A percentile compares a stretch with the other conserved stretches of the same genome.
phyloP scores from a whole-genome alignment of 2,329 filamentous ascomycete genomes.

The Cercospora canescens region DNA sequence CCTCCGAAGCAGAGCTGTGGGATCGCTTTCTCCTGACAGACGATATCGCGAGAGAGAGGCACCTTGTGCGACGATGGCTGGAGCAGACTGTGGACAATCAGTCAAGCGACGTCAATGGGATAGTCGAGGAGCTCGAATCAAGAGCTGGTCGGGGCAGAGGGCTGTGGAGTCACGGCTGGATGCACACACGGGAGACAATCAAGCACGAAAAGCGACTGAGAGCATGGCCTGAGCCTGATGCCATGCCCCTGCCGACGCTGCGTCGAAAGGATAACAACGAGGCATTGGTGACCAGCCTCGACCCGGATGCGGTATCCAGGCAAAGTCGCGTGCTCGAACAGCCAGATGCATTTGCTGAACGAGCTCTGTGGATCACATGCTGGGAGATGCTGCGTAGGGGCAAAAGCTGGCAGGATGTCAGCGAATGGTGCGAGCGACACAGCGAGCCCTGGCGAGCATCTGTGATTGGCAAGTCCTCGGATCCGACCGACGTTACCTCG shows the following conservation, averaged over 20 bases:
- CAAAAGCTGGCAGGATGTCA: constrained; percentile 70
- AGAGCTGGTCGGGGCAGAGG: constrained; percentile 73
- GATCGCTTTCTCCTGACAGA: constrained; percentile 74
- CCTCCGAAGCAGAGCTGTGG: constrained; percentile 64
- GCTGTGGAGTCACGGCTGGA: constrained; percentile 84
- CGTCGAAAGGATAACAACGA: constrained; percentile 54
- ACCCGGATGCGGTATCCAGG: constrained; percentile 84
- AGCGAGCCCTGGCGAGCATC: constrained; percentile 89
- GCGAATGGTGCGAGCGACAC: constrained; percentile 81
- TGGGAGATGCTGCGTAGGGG: constrained; percentile 90
- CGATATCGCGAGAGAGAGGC: constrained; percentile 72
- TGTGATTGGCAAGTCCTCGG: constrained; percentile 64
- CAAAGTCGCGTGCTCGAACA: constrained; percentile 75
- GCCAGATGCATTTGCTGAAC: constrained; percentile 85
- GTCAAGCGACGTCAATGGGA: constrained; percentile 69
- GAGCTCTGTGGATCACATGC: constrained; percentile 88
- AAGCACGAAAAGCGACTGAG: constrained; percentile 85
- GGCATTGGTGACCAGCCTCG: constrained; percentile 78
- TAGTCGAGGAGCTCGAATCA: constrained; percentile 66
- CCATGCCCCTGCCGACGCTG: constrained; percentile 50
- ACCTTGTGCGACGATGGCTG: constrained; percentile 81
- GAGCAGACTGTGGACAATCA: constrained; percentile 71
- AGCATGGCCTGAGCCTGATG: constrained; percentile 50
- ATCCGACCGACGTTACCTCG: constrained; percentile 46
- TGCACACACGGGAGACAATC: constrained; percentile 86